These are phyloP conservation scores for Cicer chorassanicum DNA, from an alignment of 306 rosid genomes.

Conservation along the genomic window DNA sequence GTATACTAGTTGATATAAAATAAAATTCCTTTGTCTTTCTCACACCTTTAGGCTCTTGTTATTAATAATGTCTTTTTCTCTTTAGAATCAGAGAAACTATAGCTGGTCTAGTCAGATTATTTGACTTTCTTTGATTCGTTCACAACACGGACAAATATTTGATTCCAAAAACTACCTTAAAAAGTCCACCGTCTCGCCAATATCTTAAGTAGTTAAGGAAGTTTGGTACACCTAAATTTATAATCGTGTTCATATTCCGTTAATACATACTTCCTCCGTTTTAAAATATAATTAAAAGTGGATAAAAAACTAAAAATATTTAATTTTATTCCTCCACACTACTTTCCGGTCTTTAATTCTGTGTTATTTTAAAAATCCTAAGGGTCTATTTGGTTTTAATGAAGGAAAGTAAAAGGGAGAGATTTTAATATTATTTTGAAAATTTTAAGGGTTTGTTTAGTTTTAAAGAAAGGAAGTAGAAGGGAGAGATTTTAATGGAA, in stretches of 20 bases:
- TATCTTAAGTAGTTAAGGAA: constrained; percentile 46
- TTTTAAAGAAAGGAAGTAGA: too few relatives aligned
- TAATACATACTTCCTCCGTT: too few relatives aligned
- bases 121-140: constrained; percentile 48
- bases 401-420: too few relatives aligned
- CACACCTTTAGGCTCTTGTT: background rate
- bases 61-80: constrained; percentile 20
- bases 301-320: too few relatives aligned
- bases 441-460: too few relatives aligned
- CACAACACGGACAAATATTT: constrained; percentile 47
- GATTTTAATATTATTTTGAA: too few relatives aligned
- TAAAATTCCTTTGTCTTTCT: constrained; percentile 42
- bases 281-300: too few relatives aligned
- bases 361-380: too few relatives aligned
- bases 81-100: constrained; percentile 39
- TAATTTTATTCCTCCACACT: too few relatives aligned
- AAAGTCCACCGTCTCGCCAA: constrained; percentile 50
- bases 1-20: constrained; percentile 33
- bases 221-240: constrained; percentile 50
- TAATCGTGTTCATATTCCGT: background rate
- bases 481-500: too few relatives aligned
- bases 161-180: constrained; percentile 46
- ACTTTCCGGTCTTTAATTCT: too few relatives aligned
- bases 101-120: constrained; percentile 54
- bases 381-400: too few relatives aligned